Base-by-base conservation (phyloP, 257 asterid genomes). In the Solanum neorickii region DNA sequence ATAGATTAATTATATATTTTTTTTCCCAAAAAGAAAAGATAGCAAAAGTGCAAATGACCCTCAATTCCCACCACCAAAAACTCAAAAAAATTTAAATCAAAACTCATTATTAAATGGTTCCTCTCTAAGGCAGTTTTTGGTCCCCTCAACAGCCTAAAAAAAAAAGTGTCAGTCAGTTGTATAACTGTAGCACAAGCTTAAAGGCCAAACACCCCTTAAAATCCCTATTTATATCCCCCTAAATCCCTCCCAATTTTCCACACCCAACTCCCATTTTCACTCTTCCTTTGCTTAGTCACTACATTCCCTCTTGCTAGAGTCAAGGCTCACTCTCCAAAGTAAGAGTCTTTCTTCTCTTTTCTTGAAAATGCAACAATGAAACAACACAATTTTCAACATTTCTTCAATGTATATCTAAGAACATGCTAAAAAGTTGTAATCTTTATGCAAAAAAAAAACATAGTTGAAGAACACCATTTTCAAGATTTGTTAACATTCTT, bases 181-280 rank as follows among this genome's bases (percentile, higher is more conserved):
- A 1, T 80, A 35, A 62, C 88, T 78, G 83, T 87, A 72, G 89
- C 69, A 44, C 12, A 46, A 44, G 82, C 44, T 25, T 37, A 47
- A 87, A 35, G n/a, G 75, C 76, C 52, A 72, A 70, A 11, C 68
- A 21, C 83, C 62, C 44, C 18, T 23, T 11, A 78, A 56, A 14
- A 44, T n/a, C 33, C 87, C 90, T 89, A 89, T 89, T 87, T 89
- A 89, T 85, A 89, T 21, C 86, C 15, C 46, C 74, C 88, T 9
- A 31, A 80, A 10, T 46, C 86, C 56, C 20, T 21, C 13, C 37
- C 62, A 42, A 20, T 49, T 86, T 29, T 37, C 84, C 9, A 59
- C 82, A 60, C 56, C 86, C 21, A 78, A 84, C 29, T 85, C 84
- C 52, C 56, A 16, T 15, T 80, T 87, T n/a, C 29, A 68, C 39